Base-by-base conservation (phyloP, 2,329 filamentous ascomycete genomes). In the Fusarium lateritium region DNA sequence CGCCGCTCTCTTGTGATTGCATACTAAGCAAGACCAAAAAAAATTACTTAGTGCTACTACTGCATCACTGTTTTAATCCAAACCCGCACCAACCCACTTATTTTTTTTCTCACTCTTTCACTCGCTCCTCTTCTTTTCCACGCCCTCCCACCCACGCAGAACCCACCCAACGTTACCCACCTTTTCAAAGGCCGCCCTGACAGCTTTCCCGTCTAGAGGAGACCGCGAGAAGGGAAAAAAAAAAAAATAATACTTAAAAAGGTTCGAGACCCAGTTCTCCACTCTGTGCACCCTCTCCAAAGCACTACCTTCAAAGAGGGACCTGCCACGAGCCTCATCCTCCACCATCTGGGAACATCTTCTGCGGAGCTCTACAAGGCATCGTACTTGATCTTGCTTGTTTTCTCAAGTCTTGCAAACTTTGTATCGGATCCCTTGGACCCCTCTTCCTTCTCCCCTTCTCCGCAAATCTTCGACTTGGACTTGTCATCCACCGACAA, bases 261-360 rank as follows among this genome's bases (percentile, higher is more conserved):
- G 78, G 75, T 78, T 77, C 77, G 73, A 79, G 80, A 79, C 77
- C 79, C 80, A 77, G 75, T 81, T 82, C 81, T 80, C 82, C 82
- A 83, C 81, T 79, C 78, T 77, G 66, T 67, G 74, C 80, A 80
- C 78, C 79, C 80, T 82, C 79, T 80, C 80, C 80, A 79, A 79
- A 81, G 78, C 80, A 82, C 78, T 79, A 76, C 74, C 75, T 81
- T 78, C 66, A 56, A 78, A 76, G 78, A 78, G 78, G 78, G 74
- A 76, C 77, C 75, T 79, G 72, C 74, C 73, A 77, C 75, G 75
- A 79, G 77, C 79, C 77, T 79, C 79, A 80, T 78, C 77, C 78
- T 78, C 77, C 78, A 78, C 78, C 76, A 76, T 69, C 66, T 68
- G 74, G 74, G 78, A 77, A 77, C 76, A 73, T 73, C 67, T 67